phyloP scores from a whole-genome alignment of 495 filamentous ascomycete genomes.

The Hypoxylon lienhwacheense region DNA sequence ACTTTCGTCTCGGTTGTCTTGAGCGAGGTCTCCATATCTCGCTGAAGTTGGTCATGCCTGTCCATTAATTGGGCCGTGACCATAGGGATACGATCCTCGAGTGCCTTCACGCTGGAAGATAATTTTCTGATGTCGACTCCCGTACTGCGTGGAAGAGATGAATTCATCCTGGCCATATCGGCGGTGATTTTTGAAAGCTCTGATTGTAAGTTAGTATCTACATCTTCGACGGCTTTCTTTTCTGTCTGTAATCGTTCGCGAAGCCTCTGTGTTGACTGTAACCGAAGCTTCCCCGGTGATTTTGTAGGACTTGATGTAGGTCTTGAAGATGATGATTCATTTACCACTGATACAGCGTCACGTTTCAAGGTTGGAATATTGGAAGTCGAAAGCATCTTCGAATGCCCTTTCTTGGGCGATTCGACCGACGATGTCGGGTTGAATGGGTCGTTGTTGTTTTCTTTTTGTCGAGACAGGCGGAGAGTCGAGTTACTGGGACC shows the following conservation, averaged over 20 bases:
- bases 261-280: constrained; percentile 90
- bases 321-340: constrained; percentile 39
- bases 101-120: constrained; percentile 56
- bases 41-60: constrained; percentile 62
- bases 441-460: constrained; percentile 42
- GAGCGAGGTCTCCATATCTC: constrained; percentile 69
- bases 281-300: constrained; percentile 66
- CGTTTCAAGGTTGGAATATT: constrained; percentile 52
- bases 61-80: constrained; percentile 62
- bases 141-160: constrained; percentile 43
- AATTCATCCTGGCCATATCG: constrained; percentile 70
- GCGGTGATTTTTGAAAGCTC: constrained; percentile 82
- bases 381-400: constrained; percentile 49
- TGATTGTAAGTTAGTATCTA: constrained; percentile 66
- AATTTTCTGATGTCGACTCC: constrained; percentile 53
- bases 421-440: constrained; percentile 19
- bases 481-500: constrained; percentile 18
- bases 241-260: constrained; percentile 85
- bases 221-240: constrained; percentile 68
- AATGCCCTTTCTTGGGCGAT: constrained; percentile 34
- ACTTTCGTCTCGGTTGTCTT: constrained; percentile 74
- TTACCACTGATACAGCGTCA: constrained; percentile 17
- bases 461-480: constrained; percentile 48
- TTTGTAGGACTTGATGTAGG: constrained; percentile 45
- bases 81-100: constrained; percentile 66